A percentile compares a stretch with the other conserved stretches of the same genome.
Evolutionary conservation across 768 basidiomycete genomes (phyloP).

Genomic region (Chalciporus chontae): DNA sequence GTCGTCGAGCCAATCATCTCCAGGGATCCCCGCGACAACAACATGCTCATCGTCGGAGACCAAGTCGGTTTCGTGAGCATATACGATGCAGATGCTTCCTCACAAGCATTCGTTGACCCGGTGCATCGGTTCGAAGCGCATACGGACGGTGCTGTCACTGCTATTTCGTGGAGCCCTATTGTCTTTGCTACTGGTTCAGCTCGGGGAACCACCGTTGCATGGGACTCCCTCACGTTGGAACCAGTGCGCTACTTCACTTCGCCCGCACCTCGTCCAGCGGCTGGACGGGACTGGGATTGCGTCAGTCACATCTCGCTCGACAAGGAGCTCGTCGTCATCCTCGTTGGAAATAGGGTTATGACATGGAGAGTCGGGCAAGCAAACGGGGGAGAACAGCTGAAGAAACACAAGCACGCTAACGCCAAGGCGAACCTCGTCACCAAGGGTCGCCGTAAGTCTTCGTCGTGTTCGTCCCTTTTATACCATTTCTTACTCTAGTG

Average conservation of each 20-base stretch:
- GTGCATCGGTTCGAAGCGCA: constrained; percentile 58
- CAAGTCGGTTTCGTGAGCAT: constrained; percentile 59
- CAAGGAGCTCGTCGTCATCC: constrained; percentile 51
- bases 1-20: constrained; percentile 47
- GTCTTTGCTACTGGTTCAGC: constrained; percentile 65
- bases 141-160: constrained; percentile 59
- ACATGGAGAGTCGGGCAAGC: constrained; percentile 63
- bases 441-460: constrained; percentile 47
- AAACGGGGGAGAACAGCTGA: constrained; percentile 25
- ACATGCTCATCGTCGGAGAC: constrained; percentile 64
- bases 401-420: constrained; percentile 33
- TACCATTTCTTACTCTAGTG: background rate
- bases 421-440: constrained; percentile 27
- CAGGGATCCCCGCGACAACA: constrained; percentile 31
- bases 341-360: constrained; percentile 58
- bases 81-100: constrained; percentile 45
- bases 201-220: constrained; percentile 54
- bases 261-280: constrained; percentile 37
- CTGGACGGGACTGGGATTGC: constrained; percentile 35
- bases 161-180: constrained; percentile 57
- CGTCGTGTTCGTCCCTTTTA: background rate
- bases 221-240: constrained; percentile 63
- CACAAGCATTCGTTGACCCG: constrained; percentile 28
- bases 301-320: constrained; percentile 59
- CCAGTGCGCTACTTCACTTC: constrained; percentile 52